These are phyloP conservation scores for Aspergillus cejpii DNA, from an alignment of 2,329 filamentous ascomycete species.

Conservation along the genomic window DNA sequence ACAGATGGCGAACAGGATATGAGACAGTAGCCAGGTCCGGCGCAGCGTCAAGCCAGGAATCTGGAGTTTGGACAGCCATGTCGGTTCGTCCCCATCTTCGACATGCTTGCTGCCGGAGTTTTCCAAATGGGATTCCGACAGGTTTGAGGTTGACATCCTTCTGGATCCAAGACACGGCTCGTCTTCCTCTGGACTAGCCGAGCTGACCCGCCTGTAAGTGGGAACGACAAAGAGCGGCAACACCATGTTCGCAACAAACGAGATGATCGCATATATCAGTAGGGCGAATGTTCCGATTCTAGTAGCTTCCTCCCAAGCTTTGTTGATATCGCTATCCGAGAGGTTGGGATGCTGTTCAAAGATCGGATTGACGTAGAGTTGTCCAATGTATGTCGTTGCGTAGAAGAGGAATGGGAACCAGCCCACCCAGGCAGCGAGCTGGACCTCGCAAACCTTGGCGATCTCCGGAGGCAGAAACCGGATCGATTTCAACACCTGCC, in stretches of 20 bases:
- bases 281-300: conserved; percentile 83
- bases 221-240: conserved; percentile 81
- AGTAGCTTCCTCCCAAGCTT: conserved; percentile 76
- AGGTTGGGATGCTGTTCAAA: conserved; percentile 72
- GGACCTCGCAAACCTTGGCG: conserved; percentile 70
- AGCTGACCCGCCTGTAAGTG: conserved; percentile 50
- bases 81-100: conserved; percentile 16
- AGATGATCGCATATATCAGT: conserved; percentile 79
- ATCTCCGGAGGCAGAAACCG: conserved; percentile 74
- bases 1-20: conserved; percentile 72
- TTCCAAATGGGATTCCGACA: conserved; percentile 28
- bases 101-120: conserved; percentile 8
- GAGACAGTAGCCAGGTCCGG: conserved; percentile 76
- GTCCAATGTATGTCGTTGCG: conserved; percentile 85
- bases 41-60: conserved; percentile 82
- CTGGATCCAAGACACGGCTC: conserved; percentile 15
- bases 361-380: conserved; percentile 82
- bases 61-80: conserved; percentile 55
- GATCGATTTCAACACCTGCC: conserved; percentile 67
- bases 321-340: conserved; percentile 66
- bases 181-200: conserved; percentile 13
- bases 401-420: conserved; percentile 97
- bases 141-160: conserved; percentile 29
- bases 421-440: conserved; percentile 85
- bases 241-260: conserved; percentile 71